Evolutionary conservation across 2,329 filamentous ascomycete genomes (phyloP).

Genomic region (Talaromyces marneffei): DNA sequence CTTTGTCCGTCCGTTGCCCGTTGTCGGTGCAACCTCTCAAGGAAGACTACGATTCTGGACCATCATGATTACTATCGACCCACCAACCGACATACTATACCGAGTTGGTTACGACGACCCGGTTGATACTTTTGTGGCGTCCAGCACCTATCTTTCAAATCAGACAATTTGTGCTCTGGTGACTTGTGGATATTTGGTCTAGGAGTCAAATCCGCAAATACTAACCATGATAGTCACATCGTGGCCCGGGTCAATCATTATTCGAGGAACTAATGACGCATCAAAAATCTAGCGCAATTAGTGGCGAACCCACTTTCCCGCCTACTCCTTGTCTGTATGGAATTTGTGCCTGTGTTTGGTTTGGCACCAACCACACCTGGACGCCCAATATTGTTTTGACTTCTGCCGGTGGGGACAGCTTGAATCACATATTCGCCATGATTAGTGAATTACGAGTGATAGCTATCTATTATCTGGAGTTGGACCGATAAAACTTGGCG

Average conservation of each 20-base stretch:
- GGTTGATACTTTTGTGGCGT: background rate
- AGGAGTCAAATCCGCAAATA: background rate
- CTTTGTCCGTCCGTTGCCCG: background rate
- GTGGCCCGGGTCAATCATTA: background rate
- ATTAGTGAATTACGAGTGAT: background rate
- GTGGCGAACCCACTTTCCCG: slow-evolving; percentile 14
- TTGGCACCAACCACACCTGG: slow-evolving; percentile 22
- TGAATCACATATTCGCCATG: background rate
- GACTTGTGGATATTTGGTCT: background rate
- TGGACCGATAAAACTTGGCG: background rate
- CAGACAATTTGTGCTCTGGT: background rate
- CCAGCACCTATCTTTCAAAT: background rate
- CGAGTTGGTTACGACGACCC: slow-evolving; percentile 9
- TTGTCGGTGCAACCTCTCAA: background rate
- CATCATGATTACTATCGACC: background rate
- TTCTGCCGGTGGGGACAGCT: slow-evolving; percentile 5
- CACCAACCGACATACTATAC: slow-evolving; percentile 5
- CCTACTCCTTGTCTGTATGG: slow-evolving; percentile 24
- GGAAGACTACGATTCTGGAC: slow-evolving; percentile 2
- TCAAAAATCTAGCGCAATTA: slow-evolving; percentile 4
- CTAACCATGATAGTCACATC: background rate
- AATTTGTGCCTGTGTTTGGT: slow-evolving; percentile 42
- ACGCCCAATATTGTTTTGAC: slow-evolving; percentile 13
- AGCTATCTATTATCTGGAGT: background rate
- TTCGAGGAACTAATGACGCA: slow-evolving; percentile 1